Evolutionary conservation across 257 asterid genomes (phyloP).

Genomic region (Verbascum thapsus): DNA sequence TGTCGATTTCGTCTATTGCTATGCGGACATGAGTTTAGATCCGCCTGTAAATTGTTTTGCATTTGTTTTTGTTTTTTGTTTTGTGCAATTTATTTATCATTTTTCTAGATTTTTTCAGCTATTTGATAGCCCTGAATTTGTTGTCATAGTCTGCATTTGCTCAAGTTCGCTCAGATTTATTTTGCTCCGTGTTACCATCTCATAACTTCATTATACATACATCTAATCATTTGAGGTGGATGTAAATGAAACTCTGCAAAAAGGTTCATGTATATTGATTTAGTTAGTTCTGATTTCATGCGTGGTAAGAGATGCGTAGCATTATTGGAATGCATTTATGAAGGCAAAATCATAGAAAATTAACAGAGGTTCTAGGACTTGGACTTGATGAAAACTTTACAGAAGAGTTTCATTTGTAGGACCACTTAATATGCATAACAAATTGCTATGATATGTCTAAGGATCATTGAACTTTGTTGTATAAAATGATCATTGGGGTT

Average conservation of each 20-base stretch:
- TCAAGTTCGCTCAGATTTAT: neutral
- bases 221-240: neutral
- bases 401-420: neutral
- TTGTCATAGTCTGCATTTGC: neutral
- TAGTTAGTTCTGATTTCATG: constrained; percentile 1
- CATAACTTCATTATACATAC: neutral
- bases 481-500: neutral
- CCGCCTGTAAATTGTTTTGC: constrained; percentile 3
- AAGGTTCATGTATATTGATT: neutral
- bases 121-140: neutral
- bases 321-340: neutral
- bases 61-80: neutral
- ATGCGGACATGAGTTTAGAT: constrained; percentile 11
- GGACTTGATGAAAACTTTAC: neutral
- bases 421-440: constrained; percentile 13
- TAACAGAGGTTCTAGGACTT: constrained; percentile 14
- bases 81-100: neutral
- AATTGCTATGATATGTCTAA: constrained; percentile 10
- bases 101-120: neutral
- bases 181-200: neutral
- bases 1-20: constrained; percentile 1
- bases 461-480: neutral
- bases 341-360: neutral
- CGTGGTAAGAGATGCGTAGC: neutral
- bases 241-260: no score